These are phyloP conservation scores for Thermoascus crustaceus DNA, from an alignment of 2,329 filamentous ascomycete species.

Conservation along the genomic window DNA sequence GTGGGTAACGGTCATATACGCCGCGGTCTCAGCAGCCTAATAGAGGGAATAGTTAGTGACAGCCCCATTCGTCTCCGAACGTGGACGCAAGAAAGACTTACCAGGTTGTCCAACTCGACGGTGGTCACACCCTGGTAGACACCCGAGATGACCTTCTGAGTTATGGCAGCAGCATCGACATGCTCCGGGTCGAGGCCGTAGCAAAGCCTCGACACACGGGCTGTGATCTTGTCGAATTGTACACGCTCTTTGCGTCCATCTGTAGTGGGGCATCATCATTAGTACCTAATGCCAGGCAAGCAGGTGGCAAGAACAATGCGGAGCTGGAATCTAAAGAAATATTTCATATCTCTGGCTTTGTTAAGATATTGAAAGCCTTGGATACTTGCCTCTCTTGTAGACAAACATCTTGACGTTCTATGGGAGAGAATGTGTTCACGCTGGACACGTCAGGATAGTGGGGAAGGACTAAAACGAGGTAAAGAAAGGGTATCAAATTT, in stretches of 20 bases:
- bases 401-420: slow-evolving; percentile 47
- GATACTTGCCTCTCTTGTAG: slow-evolving; percentile 51
- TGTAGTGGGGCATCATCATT: too few species aligned
- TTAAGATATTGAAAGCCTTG: slow-evolving; percentile 1
- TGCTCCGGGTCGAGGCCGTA: slow-evolving; percentile 94
- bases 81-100: slow-evolving; percentile 42
- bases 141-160: slow-evolving; percentile 98
- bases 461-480: slow-evolving; percentile 6
- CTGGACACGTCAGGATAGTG: not conserved
- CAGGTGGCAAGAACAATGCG: too few species aligned
- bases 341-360: too few species aligned
- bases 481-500: slow-evolving; percentile 18
- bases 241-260: slow-evolving; percentile 99
- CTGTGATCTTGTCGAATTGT: slow-evolving; percentile 99
- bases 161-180: slow-evolving; percentile 95
- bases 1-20: slow-evolving; percentile 99
- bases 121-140: slow-evolving; percentile 98
- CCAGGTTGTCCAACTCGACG: slow-evolving; percentile 90
- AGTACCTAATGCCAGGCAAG: too few species aligned
- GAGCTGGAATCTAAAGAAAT: too few species aligned
- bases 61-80: slow-evolving; percentile 10
- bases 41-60: slow-evolving; percentile 14
- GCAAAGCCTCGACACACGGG: slow-evolving; percentile 92
- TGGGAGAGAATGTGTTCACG: too few species aligned
- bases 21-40: slow-evolving; percentile 96